phyloP scores from a whole-genome alignment of 805 yeast species.

The Starmera amethionina region DNA sequence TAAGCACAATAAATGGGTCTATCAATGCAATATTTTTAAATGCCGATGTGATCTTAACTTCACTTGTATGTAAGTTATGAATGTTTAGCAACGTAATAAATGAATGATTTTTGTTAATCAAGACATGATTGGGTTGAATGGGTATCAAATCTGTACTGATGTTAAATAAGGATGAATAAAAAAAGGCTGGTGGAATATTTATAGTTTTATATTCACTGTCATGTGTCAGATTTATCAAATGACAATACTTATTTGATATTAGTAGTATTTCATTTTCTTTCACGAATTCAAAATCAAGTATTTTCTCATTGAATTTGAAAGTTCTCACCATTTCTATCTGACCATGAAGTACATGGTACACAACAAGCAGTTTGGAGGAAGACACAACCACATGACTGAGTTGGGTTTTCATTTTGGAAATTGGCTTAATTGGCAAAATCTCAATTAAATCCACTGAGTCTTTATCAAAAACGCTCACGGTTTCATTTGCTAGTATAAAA shows the following conservation, averaged over 20 bases:
- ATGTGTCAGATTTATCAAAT: too few species aligned
- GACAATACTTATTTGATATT: too few species aligned
- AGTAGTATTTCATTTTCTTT: conserved; percentile 3
- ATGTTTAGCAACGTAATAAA: not conserved
- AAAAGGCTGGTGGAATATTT: not conserved
- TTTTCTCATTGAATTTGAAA: conserved; percentile 18
- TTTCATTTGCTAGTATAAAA: conserved; percentile 1
- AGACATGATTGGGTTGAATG: not conserved
- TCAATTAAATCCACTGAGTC: conserved; percentile 2
- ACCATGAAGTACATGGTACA: conserved; percentile 19
- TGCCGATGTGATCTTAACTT: too few species aligned
- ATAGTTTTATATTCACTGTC: too few species aligned
- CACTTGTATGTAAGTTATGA: too few species aligned
- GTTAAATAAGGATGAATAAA: not conserved
- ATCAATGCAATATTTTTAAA: too few species aligned
- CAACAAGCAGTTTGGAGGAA: conserved; percentile 9
- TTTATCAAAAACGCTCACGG: conserved; percentile 2
- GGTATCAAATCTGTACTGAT: not conserved
- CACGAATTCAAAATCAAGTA: conserved; percentile 14
- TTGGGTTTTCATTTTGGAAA: conserved; percentile 1
- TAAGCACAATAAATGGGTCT: too few species aligned
- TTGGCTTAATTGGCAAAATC: conserved; percentile 11
- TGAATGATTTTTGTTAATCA: not conserved
- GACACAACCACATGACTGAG: conserved; percentile 5
- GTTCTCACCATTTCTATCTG: conserved; percentile 18